These are phyloP conservation scores for Pythium pectinolyticum DNA, from an alignment of 352 stramenopile species.

Conservation along the genomic window DNA sequence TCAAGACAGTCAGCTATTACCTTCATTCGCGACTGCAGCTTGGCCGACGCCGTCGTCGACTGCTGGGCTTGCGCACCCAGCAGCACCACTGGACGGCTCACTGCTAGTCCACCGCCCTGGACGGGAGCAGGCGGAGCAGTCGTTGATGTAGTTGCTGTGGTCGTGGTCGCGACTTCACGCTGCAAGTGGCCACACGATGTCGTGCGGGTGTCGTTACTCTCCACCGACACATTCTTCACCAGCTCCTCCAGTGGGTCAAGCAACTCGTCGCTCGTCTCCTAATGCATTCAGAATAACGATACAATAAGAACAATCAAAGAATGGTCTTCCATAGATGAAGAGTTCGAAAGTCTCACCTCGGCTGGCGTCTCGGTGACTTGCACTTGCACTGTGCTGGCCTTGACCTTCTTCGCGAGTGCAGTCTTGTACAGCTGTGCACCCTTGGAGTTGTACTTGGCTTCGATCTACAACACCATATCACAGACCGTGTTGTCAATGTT, in stretches of 20 bases:
- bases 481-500: background rate
- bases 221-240: constrained; percentile 67
- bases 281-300: background rate
- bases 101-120: constrained; percentile 45
- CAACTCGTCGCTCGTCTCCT: constrained; percentile 40
- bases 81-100: constrained; percentile 73
- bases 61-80: constrained; percentile 59
- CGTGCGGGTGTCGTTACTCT: constrained; percentile 42
- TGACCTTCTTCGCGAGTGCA: constrained; percentile 82
- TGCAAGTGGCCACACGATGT: constrained; percentile 52
- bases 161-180: constrained; percentile 26
- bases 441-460: constrained; percentile 92
- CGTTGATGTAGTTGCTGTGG: constrained; percentile 1
- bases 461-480: constrained; percentile 55
- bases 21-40: constrained; percentile 63
- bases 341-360: constrained; percentile 31
- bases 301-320: background rate
- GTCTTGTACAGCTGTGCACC: constrained; percentile 88
- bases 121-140: constrained; percentile 27
- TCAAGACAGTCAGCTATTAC: too few species aligned
- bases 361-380: constrained; percentile 29
- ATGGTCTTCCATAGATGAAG: background rate
- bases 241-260: constrained; percentile 78
- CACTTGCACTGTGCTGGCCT: constrained; percentile 64
- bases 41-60: constrained; percentile 42